Evolutionary conservation across 2,329 filamentous ascomycete genomes (phyloP), one percentile per base, ranked within the genome.

Genomic region (Colletotrichum tabaci): DNA sequence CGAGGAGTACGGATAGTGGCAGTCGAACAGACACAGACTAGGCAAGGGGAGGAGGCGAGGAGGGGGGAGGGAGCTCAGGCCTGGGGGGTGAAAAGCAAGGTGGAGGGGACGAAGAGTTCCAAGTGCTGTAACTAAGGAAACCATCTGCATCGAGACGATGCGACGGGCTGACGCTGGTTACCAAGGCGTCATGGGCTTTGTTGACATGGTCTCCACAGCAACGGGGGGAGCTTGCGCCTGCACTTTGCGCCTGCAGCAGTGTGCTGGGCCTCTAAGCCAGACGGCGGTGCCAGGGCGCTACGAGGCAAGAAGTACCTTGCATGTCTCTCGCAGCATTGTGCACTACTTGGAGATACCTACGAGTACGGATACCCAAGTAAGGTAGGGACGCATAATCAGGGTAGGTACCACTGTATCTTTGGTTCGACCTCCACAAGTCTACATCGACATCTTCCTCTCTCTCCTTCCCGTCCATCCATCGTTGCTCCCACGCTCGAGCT

Each of bases 151-250:
- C 60, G 15, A 62, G 47, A 47, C 66, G 63, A 56, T 53, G 66
- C 67, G 65, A 56, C 57, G 71, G 67, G 61, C 71, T 72, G 67
- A 74, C 70, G 73, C 73, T 74, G 76, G 74, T 69, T 69, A 62
- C 66, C 69, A 68, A 72, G 74, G 73, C 76, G 74, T 75, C 75
- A 75, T 75, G 53, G 74, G 67, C 74, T 65, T 74, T 81, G 79
- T 80, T 80, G 77, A 79, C 75, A 53, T 67, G 60, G 79, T 81
- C 76, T 73, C 79, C 79, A 80, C 72, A 70, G 79, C 80, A 81
- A 82, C 80, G 66, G 23, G 9, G 30, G n/a, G 46, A 38, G 18
- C 38, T 30, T 35, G 60, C 46, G 49, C 47, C 60, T 62, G 16
- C 47, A 23, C 15, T 42, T 50, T 61, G 58, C 58, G 30, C 58